Percentiles rank a stretch among this genome's conserved stretches.
Conservation (phyloP, 2,329 filamentous ascomycete genomes). For the Elsinoe ampelina region DNA sequence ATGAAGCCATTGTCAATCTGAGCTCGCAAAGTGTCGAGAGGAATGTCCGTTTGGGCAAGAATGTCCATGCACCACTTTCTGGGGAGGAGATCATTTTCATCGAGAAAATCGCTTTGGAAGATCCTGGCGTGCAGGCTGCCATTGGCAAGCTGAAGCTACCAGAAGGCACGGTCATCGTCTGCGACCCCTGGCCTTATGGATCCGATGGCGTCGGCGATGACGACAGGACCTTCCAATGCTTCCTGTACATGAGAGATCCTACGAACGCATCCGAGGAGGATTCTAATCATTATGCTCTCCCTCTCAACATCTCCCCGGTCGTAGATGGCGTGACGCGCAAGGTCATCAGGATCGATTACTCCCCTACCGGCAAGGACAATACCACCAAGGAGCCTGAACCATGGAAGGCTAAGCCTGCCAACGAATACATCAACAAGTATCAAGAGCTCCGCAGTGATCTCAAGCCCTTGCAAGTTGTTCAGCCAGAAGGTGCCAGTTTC, state of each 20-base stretch:
- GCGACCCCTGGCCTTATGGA: constrained; percentile 63
- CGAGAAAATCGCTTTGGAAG: constrained; percentile 47
- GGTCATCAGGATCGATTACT: constrained; percentile 58
- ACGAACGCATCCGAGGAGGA: constrained; percentile 51
- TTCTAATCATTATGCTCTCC: constrained; percentile 60
- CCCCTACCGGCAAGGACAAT: constrained; percentile 58
- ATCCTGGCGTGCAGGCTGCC: constrained; percentile 48
- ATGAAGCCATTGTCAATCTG: constrained; percentile 51
- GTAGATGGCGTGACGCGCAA: constrained; percentile 54
- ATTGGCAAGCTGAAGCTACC: constrained; percentile 52
- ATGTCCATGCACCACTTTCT: constrained; percentile 49
- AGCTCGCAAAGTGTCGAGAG: constrained; percentile 42
- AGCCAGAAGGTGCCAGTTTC: constrained; percentile 57
- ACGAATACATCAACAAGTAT: constrained; percentile 59
- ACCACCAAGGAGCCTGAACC: constrained; percentile 46
- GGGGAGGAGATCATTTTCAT: constrained; percentile 51
- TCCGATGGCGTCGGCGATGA: constrained; percentile 41
- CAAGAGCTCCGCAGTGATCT: constrained; percentile 52
- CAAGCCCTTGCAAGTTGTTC: constrained; percentile 55
- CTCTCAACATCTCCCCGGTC: constrained; percentile 58
- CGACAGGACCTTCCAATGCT: constrained; percentile 51
- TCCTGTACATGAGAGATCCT: constrained; percentile 57
- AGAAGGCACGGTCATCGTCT: constrained; percentile 46
- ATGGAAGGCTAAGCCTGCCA: constrained; percentile 49
- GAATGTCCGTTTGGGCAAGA: constrained; percentile 50